A percentile compares a stretch with the other conserved stretches of the same genome.
Evolutionary conservation across 2,329 filamentous ascomycete genomes (phyloP).

Genomic region (Sporothrix variecibatus): DNA sequence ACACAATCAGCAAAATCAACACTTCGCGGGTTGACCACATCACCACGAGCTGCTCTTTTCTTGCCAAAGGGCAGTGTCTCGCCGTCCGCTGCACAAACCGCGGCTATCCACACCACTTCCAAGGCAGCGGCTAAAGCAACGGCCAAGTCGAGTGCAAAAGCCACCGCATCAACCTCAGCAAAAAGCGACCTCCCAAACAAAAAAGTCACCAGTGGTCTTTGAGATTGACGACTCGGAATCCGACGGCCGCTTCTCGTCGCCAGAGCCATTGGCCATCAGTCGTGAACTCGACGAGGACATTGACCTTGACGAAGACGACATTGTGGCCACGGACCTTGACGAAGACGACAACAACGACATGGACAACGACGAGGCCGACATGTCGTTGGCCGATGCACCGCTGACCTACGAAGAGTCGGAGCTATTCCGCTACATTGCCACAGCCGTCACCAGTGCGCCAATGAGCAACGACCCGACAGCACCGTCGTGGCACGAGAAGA

Average conservation of each 20-base stretch:
- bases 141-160: not conserved
- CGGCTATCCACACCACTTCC: not conserved
- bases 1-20: not conserved
- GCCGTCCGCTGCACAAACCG: not conserved
- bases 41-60: not conserved
- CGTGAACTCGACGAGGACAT: slow-evolving; percentile 43
- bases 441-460: slow-evolving; percentile 55
- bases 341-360: slow-evolving; percentile 42
- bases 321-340: slow-evolving; percentile 46
- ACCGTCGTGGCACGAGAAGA: slow-evolving; percentile 86
- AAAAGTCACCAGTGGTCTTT: slow-evolving; percentile 35
- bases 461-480: slow-evolving; percentile 50
- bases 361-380: slow-evolving; percentile 42
- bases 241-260: slow-evolving; percentile 46
- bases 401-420: slow-evolving; percentile 46
- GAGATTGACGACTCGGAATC: slow-evolving; percentile 31
- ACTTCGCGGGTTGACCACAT: not conserved
- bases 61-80: not conserved
- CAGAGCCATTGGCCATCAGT: slow-evolving; percentile 2
- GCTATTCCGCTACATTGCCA: slow-evolving; percentile 56
- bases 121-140: not conserved
- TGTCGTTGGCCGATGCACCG: slow-evolving; percentile 40
- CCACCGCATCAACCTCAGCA: not conserved
- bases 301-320: slow-evolving; percentile 36
- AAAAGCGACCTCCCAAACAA: not conserved